A percentile compares a stretch with the other conserved stretches of the same genome.
Conservation (phyloP, 768 basidiomycete species). For the Neoboletus subvelutipes region DNA sequence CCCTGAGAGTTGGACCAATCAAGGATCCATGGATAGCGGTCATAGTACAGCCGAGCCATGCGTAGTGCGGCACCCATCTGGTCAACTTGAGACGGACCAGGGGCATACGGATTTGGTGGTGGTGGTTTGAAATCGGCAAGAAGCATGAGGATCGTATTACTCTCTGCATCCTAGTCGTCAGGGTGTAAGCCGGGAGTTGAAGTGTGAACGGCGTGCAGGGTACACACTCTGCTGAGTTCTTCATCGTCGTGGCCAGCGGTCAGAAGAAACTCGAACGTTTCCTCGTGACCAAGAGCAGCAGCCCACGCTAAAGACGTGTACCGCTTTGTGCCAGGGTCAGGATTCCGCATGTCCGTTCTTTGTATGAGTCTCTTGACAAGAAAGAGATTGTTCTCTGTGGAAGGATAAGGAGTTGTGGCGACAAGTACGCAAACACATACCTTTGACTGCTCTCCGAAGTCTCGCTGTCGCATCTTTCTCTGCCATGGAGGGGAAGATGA, state of each 20-base stretch:
- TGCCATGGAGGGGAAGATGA: slow-evolving; percentile 53
- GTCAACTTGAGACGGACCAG: slow-evolving; percentile 54
- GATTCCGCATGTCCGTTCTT: slow-evolving; percentile 87
- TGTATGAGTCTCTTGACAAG: slow-evolving; percentile 87
- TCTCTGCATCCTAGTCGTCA: slow-evolving; percentile 73
- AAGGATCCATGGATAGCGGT: slow-evolving; percentile 81
- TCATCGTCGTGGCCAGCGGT: slow-evolving; percentile 89
- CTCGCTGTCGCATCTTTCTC: slow-evolving; percentile 78
- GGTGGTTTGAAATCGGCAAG: slow-evolving; percentile 79
- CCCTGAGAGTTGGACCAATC: slow-evolving; percentile 93
- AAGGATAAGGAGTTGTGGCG: slow-evolving; percentile 16
- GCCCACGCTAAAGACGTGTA: slow-evolving; percentile 93
- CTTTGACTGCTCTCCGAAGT: slow-evolving; percentile 79
- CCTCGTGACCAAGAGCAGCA: slow-evolving; percentile 83
- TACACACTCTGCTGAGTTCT: slow-evolving; percentile 81
- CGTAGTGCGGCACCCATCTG: slow-evolving; percentile 71
- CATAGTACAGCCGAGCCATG: slow-evolving; percentile 86
- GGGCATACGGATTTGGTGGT: slow-evolving; percentile 43
- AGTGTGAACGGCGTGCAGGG: slow-evolving; percentile 4
- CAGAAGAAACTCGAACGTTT: slow-evolving; percentile 90
- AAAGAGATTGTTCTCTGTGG: slow-evolving; percentile 89
- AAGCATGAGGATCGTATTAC: slow-evolving; percentile 90
- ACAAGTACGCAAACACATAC: slow-evolving; percentile 33
- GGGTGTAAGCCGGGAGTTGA: slow-evolving; percentile 18
- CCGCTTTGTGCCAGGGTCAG: slow-evolving; percentile 70